Base-by-base conservation (phyloP, 345 rosid species). In the Ailanthus altissimus region DNA sequence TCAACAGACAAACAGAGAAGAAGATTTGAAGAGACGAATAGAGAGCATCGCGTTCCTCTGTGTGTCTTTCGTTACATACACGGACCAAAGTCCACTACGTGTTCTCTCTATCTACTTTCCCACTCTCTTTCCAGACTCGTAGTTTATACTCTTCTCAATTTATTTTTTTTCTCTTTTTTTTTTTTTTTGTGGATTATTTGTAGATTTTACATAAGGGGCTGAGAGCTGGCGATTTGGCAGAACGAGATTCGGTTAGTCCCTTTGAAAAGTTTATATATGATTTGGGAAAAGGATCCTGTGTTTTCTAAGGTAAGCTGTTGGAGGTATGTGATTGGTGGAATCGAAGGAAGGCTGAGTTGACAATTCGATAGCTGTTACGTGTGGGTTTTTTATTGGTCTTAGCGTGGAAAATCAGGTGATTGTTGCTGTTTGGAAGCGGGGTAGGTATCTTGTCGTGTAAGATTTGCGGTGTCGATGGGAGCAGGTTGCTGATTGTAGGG, bases 31-130 rank as follows among this genome's bases (percentile, higher is more conserved):
- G 65, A 45, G 60, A 76, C 36, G 38, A 40, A 28, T 38, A 61
- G 54, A 12, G 53, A 43, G 67, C 56, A 56, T 74, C 62, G 67
- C 18, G 72, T 28, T 49, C 15, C 28, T 38, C 38, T 57, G 23
- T 56, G 15, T 42, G 51, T 57, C 75, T 65, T 21, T 23, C 15
- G 64, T 81, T 83, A 56, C 75, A 67, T 81, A 66, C 83, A 82
- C 88, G 93, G 93, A 87, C 88, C 86, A 79, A 56, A 86, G 78
- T 80, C 73, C 83, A 72, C 86, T 86, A 82, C 89, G 86, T 84
- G 82, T 75, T 84, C 83, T 36, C 45, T 56, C 71, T 23, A 6
- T 61, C 47, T 20, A 49, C 71, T 61, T 38, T 13, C 16, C 67
- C 36, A 42, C 60, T 75, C 58, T 72, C 73, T 36, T 57, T 28